Base-by-base conservation (phyloP, 2,329 filamentous ascomycete genomes). In the Cladosporium sp. region DNA sequence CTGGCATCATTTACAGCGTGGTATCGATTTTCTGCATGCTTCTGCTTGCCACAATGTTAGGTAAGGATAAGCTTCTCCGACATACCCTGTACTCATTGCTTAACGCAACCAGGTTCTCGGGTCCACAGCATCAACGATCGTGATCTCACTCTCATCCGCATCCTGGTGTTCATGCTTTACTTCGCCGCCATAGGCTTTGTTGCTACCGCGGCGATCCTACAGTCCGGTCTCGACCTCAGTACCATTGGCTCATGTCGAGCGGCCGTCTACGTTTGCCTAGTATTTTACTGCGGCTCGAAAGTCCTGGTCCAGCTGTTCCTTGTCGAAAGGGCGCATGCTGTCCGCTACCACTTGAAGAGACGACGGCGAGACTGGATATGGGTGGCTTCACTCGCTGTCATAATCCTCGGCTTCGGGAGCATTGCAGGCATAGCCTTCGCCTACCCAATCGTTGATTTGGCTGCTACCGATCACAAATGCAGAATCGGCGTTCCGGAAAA, bases 291-390 rank as follows among this genome's bases (percentile, higher is more conserved):
- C n/a, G 55, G 54, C 7, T 63, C 59, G 47, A 71, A 71, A 40
- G 50, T 65, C 2, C 47, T 59, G 18, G 61, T 68, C 53, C 72
- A 73, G 48, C 53, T 71, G 4, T 73, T 73, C 51, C 62, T 74
- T 1, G 63, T 73, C 19, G 72, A 74, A 52, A 61, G 71, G 19
- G 63, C 65, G 8, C 70, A 73, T 52, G 63, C 64, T 6, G 56
- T 73, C 13, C 63, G 70, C 32, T 58, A 64, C 6, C 61, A 67
- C 0, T 64, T 65, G 51, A 57, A 61, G 32, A 52, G 61, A 2
- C 61, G 71, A 17, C 43, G 52, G 5, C 56, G 58, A 11, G 69
- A 72, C 44, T 61, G 60, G 48, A 50, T 72, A 12, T 74, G 68
- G 66, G 34, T 70, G 1, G 9, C 48, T 7, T 63, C 65, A 20